Evolutionary conservation across 2,329 filamentous ascomycete genomes (phyloP), one percentile per base, ranked within the genome.

Genomic region (Botrytis squamosa): DNA sequence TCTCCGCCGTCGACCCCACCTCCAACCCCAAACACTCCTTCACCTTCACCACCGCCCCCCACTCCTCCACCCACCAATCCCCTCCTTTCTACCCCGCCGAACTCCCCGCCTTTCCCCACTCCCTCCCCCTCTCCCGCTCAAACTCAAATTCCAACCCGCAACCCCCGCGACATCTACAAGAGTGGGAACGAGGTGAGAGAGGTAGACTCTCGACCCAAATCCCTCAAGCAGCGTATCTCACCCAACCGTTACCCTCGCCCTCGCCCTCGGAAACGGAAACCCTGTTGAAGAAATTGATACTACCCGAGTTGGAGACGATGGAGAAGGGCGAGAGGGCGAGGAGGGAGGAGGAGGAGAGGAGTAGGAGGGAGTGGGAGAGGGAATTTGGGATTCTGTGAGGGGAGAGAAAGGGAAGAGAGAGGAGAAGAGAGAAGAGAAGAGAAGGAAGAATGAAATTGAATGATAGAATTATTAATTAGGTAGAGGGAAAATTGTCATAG

Each of bases 1-100:
- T 72, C 14, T 72, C 70, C 38, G 70, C 63, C 22, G 40, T 72
- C 36, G 62, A 59, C n/a, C 38, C 57, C 9, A 57, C 38, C 38
- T 66, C 57, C 12, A 72, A 72, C 49, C 70, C 70, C 8, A 72
- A 72, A 67, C 62, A 72, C 70, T 72, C 70, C 9, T 72, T 72
- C 52, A 72, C 70, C 38, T 72, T 72, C 29, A 72, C 70, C 9
- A 71, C 69, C 42, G 69, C 69, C 10, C 59, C 69, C 6, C 66
- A 68, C 46, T 38, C 60, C 25, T 52, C 60, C 25, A 63, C 12
- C 36, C 59, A 40, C 29, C 70, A 42, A 66, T 55, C 59, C 5
- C 70, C 65, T 14, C 25, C 44, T 2, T 42, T 71, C 38, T 71
- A 46, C 29, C 9, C 69, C 8, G 44, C 55, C 44, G 57, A 62